Conservation (phyloP, 148 eudicot genomes). For the Rhododendron griersonianum region DNA sequence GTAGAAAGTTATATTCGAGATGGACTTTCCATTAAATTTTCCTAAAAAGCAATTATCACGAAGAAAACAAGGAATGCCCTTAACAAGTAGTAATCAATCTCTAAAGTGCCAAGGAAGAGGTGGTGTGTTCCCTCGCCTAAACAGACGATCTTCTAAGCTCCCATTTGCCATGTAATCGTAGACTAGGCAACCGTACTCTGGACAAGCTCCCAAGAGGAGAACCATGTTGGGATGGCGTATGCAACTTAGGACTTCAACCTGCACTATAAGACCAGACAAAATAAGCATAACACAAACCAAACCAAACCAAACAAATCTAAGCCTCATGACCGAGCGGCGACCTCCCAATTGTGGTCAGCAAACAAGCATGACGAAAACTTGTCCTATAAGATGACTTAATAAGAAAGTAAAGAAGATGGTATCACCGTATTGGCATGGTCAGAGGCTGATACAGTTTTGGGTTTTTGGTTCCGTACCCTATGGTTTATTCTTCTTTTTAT, state of each 20-base stretch:
- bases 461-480: not conserved
- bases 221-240: conserved; percentile 49
- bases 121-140: conserved; percentile 28
- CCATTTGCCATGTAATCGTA: conserved; percentile 46
- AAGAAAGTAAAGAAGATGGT: not conserved
- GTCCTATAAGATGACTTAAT: not conserved
- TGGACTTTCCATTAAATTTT: too few species aligned
- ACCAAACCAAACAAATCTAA: not conserved
- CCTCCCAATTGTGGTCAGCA: not conserved
- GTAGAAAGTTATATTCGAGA: too few species aligned
- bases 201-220: conserved; percentile 43
- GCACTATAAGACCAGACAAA: not conserved
- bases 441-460: not conserved
- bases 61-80: too few species aligned
- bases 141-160: conserved; percentile 40
- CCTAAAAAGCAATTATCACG: too few species aligned
- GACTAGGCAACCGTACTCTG: conserved; percentile 42
- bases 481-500: not conserved
- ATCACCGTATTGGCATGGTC: too few species aligned
- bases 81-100: too few species aligned
- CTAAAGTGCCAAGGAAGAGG: conserved; percentile 28
- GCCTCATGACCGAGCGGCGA: not conserved
- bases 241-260: conserved; percentile 43
- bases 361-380: not conserved
- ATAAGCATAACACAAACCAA: not conserved